Evolutionary conservation across 805 yeast genomes (phyloP).

Genomic region (Ogataea pignaliae): DNA sequence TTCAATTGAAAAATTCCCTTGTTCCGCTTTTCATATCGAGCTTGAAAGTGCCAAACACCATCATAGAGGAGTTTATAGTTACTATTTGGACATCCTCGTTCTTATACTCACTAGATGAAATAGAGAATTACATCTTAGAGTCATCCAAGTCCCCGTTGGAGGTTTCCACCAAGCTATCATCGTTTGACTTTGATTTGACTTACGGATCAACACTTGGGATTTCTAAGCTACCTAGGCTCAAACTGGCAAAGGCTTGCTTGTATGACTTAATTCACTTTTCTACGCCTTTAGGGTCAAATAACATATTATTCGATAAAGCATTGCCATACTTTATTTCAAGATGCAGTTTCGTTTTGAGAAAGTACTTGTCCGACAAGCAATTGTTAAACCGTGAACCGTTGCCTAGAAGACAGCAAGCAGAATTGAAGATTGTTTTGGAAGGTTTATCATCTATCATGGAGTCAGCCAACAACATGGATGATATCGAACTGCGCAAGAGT

Average conservation of each 20-base stretch:
- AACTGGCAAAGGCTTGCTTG: conserved; percentile 54
- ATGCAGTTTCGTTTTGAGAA: conserved; percentile 54
- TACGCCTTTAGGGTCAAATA: conserved; percentile 18
- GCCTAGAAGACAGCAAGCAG: conserved; percentile 60
- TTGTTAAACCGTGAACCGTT: conserved; percentile 61
- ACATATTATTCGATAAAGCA: conserved; percentile 25
- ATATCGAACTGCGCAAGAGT: background rate
- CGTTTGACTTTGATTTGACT: conserved; percentile 42
- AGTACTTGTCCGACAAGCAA: conserved; percentile 59
- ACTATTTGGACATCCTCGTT: conserved; percentile 57
- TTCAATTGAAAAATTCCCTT: conserved; percentile 35
- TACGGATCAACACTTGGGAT: conserved; percentile 62
- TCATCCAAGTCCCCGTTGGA: conserved; percentile 25
- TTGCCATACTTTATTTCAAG: conserved; percentile 53
- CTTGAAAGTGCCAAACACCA: conserved; percentile 19
- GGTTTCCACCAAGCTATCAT: conserved; percentile 34
- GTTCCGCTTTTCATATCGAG: conserved; percentile 35
- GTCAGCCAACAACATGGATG: conserved; percentile 1
- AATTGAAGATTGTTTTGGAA: conserved; percentile 43
- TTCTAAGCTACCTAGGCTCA: conserved; percentile 36
- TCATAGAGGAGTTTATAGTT: conserved; percentile 41
- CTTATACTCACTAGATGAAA: conserved; percentile 51
- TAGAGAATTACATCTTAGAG: conserved; percentile 34
- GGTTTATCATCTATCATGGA: conserved; percentile 33
- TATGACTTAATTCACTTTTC: conserved; percentile 44